Conservation (phyloP, 371 early-diverging fungal genomes). For the Homolaphlyctis polyrhiza region DNA sequence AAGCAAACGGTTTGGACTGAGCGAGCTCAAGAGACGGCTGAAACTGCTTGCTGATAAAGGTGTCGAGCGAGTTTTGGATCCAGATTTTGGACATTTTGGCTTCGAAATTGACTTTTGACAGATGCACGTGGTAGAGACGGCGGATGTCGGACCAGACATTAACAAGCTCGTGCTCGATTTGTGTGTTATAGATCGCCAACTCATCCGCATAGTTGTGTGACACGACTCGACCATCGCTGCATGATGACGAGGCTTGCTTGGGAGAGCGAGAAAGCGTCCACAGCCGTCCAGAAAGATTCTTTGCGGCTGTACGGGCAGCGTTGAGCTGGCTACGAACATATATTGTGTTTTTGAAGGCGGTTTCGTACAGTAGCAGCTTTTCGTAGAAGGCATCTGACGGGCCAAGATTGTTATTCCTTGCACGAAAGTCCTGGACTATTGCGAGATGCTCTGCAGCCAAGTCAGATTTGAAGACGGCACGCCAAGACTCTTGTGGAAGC, state of each 20-base stretch:
- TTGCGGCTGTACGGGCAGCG: not conserved
- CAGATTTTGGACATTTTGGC: slow-evolving; percentile 41
- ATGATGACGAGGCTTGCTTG: not conserved
- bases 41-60: slow-evolving; percentile 19
- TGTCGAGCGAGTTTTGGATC: slow-evolving; percentile 50
- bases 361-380: slow-evolving; percentile 5
- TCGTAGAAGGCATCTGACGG: not conserved
- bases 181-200: not conserved
- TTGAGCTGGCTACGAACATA: not conserved
- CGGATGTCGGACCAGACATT: not conserved
- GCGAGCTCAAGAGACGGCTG: not conserved
- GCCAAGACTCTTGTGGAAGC: not conserved
- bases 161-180: not conserved
- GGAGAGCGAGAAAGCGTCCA: not conserved
- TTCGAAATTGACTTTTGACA: slow-evolving; percentile 7
- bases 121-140: not conserved
- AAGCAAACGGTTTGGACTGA: slow-evolving; percentile 1
- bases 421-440: not conserved
- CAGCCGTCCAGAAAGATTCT: not conserved
- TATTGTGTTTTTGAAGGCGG: slow-evolving; percentile 3
- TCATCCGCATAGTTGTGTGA: not conserved
- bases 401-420: not conserved
- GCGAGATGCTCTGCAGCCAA: not conserved
- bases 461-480: not conserved
- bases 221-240: not conserved